phyloP scores from a whole-genome alignment of 2,329 filamentous ascomycete genomes.

The Eutypella sp. region DNA sequence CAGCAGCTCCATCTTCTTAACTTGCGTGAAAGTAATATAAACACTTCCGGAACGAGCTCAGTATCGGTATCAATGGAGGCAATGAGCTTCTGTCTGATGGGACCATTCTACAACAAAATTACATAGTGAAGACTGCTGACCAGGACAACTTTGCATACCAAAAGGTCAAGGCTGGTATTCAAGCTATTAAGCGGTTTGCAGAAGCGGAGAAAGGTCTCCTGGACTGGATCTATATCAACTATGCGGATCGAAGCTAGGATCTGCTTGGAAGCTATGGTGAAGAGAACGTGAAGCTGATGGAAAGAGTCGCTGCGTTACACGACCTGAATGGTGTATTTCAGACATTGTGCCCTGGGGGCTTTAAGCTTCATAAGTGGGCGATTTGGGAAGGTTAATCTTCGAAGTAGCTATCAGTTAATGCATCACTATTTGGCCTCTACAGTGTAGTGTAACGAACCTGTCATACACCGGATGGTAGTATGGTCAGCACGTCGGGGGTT shows the following conservation, averaged over 20 bases:
- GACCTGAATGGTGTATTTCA: conserved; percentile 9
- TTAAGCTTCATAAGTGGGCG: conserved; percentile 1
- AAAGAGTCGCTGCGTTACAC: conserved; percentile 12
- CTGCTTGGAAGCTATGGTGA: conserved; percentile 15
- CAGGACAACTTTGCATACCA: not conserved
- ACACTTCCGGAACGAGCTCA: too few relatives aligned
- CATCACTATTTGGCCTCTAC: not conserved
- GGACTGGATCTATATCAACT: conserved; percentile 20
- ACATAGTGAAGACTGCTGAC: conserved; percentile 4
- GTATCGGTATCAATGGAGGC: too few relatives aligned
- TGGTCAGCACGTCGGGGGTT: not conserved
- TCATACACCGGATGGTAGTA: not conserved
- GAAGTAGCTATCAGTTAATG: not conserved
- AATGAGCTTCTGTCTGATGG: too few relatives aligned
- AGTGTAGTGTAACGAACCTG: not conserved
- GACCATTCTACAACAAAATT: not conserved
- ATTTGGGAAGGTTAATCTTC: not conserved
- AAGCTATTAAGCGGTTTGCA: conserved; percentile 10
- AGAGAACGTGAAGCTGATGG: conserved; percentile 14
- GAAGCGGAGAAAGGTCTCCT: not conserved
- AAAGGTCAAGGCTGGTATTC: conserved; percentile 1
- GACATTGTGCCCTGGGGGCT: conserved; percentile 3
- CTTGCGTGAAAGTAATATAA: too few relatives aligned
- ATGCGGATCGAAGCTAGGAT: conserved; percentile 16
- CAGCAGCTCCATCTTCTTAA: too few relatives aligned